Evolutionary conservation across 768 basidiomycete genomes (phyloP), one percentile per base, ranked within the genome.

Genomic region (Coprinellus micaceus): DNA sequence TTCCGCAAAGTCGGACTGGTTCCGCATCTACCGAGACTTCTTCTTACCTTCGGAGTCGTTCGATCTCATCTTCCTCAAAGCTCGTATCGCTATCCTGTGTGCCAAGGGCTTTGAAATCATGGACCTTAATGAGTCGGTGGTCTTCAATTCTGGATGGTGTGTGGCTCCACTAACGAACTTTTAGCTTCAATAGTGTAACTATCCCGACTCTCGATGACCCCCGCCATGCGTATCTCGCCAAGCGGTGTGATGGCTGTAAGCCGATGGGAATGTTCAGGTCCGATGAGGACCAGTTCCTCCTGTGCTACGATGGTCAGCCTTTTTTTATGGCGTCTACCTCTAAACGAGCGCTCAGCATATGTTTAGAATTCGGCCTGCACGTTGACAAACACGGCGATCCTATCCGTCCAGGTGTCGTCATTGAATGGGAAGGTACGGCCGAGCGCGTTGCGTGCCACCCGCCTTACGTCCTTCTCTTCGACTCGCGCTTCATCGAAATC

Each of bases 41-140:
- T 89, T 86, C 74, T 74, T 94, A 47, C 86, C 89, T 3, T 88
- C 86, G 0, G 94, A 97, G 63, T 88, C 94, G 0, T 89, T 84
- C 60, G 90, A 94, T 65, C 74, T 98, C 40, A 82, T 94, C 58
- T 98, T 98, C 76, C 74, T 98, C 60, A 93, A 92, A 66, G 87
- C 89, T 12, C 91, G 88, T 73, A 87, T 99, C 60, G 94, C 91
- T 1, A 88, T 99, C 47, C 80, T 97, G 22, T 94, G 94, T 62
- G 84, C 89, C 0, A 94, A 91, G 63, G 95, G 94, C 15, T 98
- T 99, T 63, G 94, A 97, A 73, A 97, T 98, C 64, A 96, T 99
- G 93, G 91, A 97, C 66, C 78, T 99, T 25, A 83, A 84, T 15
- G 89, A 95, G 91, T 96, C n/a, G n/a, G n/a, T n/a, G n/a, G n/a